phyloP scores from a whole-genome alignment of 495 filamentous ascomycete genomes.

The Lichenothelia convexa region DNA sequence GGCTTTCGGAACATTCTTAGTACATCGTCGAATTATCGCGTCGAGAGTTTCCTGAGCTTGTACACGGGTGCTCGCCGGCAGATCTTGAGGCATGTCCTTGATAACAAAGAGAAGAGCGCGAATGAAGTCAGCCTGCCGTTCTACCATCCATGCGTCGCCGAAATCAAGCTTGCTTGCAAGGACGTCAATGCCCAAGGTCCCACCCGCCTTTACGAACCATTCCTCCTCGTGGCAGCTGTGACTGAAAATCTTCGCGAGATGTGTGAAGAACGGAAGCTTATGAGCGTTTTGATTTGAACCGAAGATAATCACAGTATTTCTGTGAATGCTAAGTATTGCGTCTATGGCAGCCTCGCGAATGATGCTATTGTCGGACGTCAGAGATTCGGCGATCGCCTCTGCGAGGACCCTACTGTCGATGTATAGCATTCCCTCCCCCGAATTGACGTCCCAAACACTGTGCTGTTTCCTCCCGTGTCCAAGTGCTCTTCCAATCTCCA shows the following conservation, averaged over 20 bases:
- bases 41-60: slow-evolving; percentile 69
- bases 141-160: slow-evolving; percentile 64
- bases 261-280: slow-evolving; percentile 61
- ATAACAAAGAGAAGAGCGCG: slow-evolving; percentile 83
- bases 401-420: slow-evolving; percentile 73
- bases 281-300: slow-evolving; percentile 50
- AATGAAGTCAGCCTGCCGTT: slow-evolving; percentile 67
- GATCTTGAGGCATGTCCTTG: slow-evolving; percentile 87
- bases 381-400: slow-evolving; percentile 69
- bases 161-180: slow-evolving; percentile 63
- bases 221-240: slow-evolving; percentile 93
- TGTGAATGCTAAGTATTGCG: slow-evolving; percentile 55
- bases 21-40: slow-evolving; percentile 55
- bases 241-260: slow-evolving; percentile 63
- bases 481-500: slow-evolving; percentile 73
- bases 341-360: slow-evolving; percentile 73
- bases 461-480: slow-evolving; percentile 63
- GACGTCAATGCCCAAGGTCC: slow-evolving; percentile 72
- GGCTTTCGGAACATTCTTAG: slow-evolving; percentile 51
- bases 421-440: slow-evolving; percentile 70
- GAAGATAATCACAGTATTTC: slow-evolving; percentile 64
- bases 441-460: slow-evolving; percentile 54
- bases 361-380: slow-evolving; percentile 61
- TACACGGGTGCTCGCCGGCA: slow-evolving; percentile 68
- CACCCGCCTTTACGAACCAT: slow-evolving; percentile 92